Base-by-base conservation (phyloP, 208 protist species). In the Zelonia costaricensis region DNA sequence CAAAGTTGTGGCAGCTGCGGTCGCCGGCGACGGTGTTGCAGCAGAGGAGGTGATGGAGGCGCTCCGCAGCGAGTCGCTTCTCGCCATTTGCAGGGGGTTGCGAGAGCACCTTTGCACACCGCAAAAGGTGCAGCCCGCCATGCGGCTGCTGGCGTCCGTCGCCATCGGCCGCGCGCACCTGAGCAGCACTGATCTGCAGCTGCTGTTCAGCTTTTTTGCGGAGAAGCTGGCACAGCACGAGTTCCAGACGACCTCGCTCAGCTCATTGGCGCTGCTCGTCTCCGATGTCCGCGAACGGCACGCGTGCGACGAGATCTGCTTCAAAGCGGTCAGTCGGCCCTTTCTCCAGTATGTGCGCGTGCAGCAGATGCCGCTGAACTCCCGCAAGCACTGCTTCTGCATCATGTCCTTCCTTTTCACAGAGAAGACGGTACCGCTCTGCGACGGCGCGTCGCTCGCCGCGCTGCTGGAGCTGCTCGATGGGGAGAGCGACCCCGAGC, bases 401-500 rank as follows among this genome's bases (percentile, higher is more conserved):
- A 53, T 63, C 9, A 36, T 77, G 30, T 40, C 23, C 2, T 74
- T 70, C 43, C 20, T 84, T n/a, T 58, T 74, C 28, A 68, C 47
- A 10, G 61, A 70, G 12, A 28, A 18, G 5, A 69, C 47, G n/a
- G n/a, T 69, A 36, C 28, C 27, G 4, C 15, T 20, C 13, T 72
- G 59, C 28, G 39, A 44, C 8, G 30, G 40, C 30, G 23, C 64
- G 12, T 42, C 75, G 46, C 76, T 93, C 15, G 53, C 48, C 8
- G 36, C 48, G 12, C 43, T 94, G 51, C 53, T 94, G 28, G 65
- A 74, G 23, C 35, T 73, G 20, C 55, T 95, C 31, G 88, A 95
- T 57, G 88, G 74, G 5, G 88, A 95, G 58, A 72, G 84, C 56
- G 82, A 92, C 56, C 88, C 88, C 10, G 76, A 84, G 53, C 63